Percentiles rank a stretch among this genome's conserved stretches.
These are phyloP conservation scores for Diversispora epigaea DNA, from an alignment of 192 early-diverging fungal genomes.

Conservation along the genomic window DNA sequence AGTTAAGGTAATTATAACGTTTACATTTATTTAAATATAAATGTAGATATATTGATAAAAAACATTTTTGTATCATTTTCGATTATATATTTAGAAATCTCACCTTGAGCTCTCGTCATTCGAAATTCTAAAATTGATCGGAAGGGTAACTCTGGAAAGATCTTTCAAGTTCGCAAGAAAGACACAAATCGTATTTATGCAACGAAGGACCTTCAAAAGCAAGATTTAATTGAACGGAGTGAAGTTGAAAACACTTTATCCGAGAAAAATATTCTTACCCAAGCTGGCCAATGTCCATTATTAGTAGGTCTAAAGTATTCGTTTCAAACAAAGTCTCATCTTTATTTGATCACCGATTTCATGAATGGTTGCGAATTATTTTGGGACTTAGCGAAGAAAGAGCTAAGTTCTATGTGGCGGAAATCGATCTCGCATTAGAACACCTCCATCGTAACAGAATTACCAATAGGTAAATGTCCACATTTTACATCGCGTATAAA, in stretches of 20 bases:
- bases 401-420: constrained; percentile 68
- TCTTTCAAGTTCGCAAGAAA: constrained; percentile 75
- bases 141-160: constrained; percentile 82
- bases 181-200: constrained; percentile 80
- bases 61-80: neutral
- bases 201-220: constrained; percentile 79
- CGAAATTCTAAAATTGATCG: constrained; percentile 71
- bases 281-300: constrained; percentile 64
- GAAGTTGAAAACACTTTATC: constrained; percentile 74
- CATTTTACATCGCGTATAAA: neutral
- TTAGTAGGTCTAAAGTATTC: constrained; percentile 75
- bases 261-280: constrained; percentile 74
- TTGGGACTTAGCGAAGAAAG: constrained; percentile 61
- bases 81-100: constrained; percentile 35
- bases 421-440: constrained; percentile 67
- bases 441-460: constrained; percentile 67
- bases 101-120: constrained; percentile 54
- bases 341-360: constrained; percentile 79
- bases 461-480: constrained; percentile 50
- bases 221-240: constrained; percentile 69
- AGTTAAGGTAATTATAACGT: constrained; percentile 2
- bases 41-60: neutral
- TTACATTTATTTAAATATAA: neutral
- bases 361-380: constrained; percentile 82
- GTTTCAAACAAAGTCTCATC: constrained; percentile 74